Evolutionary conservation across 371 early-diverging fungal species (phyloP).

Genomic region (Mortierella sp.): DNA sequence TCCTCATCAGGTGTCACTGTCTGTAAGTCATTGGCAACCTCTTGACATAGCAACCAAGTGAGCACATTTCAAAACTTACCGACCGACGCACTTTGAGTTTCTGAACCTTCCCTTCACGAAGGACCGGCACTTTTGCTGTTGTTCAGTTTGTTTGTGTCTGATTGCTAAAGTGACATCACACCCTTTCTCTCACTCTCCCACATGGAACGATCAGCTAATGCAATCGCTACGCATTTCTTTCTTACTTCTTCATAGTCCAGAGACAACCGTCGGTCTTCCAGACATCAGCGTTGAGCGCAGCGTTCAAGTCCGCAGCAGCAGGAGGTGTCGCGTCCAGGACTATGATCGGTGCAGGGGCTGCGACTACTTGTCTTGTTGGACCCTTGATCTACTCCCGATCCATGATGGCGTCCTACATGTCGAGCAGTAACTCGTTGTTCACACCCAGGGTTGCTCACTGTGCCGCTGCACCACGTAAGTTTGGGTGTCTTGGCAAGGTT

Average conservation of each 20-base stretch:
- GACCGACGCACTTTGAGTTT: not conserved
- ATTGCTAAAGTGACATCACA: not conserved
- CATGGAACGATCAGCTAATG: not conserved
- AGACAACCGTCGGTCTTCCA: slow-evolving; percentile 2
- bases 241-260: not conserved
- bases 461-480: slow-evolving; percentile 15
- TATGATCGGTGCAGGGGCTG: slow-evolving; percentile 23
- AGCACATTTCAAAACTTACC: too few species aligned
- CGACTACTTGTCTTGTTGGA: slow-evolving; percentile 36
- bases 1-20: slow-evolving; percentile 1
- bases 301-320: slow-evolving; percentile 7
- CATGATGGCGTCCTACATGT: not conserved
- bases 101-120: too few species aligned
- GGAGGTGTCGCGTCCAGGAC: slow-evolving; percentile 13
- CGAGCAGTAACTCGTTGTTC: not conserved
- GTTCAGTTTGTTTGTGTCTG: too few species aligned
- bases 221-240: not conserved
- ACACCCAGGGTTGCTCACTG: slow-evolving; percentile 25
- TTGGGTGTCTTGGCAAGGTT: slow-evolving; percentile 1
- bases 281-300: not conserved
- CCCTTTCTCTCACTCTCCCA: not conserved
- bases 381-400: slow-evolving; percentile 26
- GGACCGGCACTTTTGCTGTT: too few species aligned
- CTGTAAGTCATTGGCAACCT: not conserved
- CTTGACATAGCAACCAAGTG: not conserved